Base-by-base conservation (phyloP, 352 stramenopile species). In the Phytophthora sp. region DNA sequence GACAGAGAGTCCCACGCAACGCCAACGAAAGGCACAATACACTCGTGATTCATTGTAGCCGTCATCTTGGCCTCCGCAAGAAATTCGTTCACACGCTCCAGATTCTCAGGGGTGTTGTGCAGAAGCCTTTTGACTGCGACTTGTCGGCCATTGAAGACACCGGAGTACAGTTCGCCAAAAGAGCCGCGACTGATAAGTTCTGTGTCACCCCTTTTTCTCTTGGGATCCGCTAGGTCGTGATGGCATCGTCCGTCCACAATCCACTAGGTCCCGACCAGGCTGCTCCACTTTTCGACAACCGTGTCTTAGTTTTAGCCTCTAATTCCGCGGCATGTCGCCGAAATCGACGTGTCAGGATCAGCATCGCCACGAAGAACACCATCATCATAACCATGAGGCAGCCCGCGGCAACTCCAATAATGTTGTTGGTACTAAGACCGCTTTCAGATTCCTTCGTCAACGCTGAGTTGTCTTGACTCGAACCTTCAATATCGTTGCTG, bases 121-220 rank as follows among this genome's bases (percentile, higher is more conserved):
- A 71, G 54, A 10, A 81, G 39, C 50, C 62, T 74, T 45, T 81
- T 81, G 51, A 81, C 46, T 7, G 72, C 69, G 4, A 81, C 72
- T 37, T 45, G 12, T 38, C 69, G 59, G n/a, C 61, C 61, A 9
- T 71, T 70, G 26, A 62, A 81, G 21, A 31, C 41, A n/a, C 72
- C 72, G 6, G 21, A 23, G 27, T 72, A 81, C 26, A 81, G 69
- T 58, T 76, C 65, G n/a, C 69, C 69, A 21, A 60, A 75, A 3
- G 49, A 62, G 2, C 72, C 72, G 9, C 39, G 55, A 42, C 55
- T 72, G 35, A 78, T 24, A 4, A 71, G 38, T 11, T 53, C 18
- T 53, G 11, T 2, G 62, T 34, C 15, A 66, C 12, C 11, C 76
- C 61, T 27, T 74, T 58, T 21, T 74, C 69, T 41, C 67, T 53